Evolutionary conservation across 257 asterid species (phyloP), one percentile per base, ranked within the genome.

Genomic region (Buddleja alternifolia): DNA sequence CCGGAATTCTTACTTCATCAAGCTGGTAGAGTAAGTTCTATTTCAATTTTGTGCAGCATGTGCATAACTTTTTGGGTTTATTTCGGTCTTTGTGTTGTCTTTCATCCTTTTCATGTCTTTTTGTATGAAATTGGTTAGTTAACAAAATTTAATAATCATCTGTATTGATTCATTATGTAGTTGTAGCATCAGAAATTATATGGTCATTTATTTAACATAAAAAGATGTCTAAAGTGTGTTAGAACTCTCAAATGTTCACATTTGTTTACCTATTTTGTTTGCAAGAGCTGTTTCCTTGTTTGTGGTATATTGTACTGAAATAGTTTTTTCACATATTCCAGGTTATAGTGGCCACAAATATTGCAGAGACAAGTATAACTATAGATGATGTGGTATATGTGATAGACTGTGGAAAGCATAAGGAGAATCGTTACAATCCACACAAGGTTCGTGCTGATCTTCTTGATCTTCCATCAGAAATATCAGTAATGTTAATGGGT

Each of bases 321-420:
- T 24, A 52, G 5, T 7, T 19, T 41, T 46, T 76, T 21, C 57
- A 67, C 16, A 39, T 60, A 12, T 74, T 62, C 48, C 88, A 93
- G 99, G 97, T 93, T 77, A 90, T 93, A 74, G 76, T 88, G 44
- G 96, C 97, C 57, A 90, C 99, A 65, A 93, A 93, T 84, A 90
- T 93, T 80, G 99, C 99, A 50, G 99, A 93, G 82, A 90, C 99
- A 67, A 93, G 99, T 84, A 88, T 93, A 79, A 93, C 98, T 57
- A 90, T 93, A 74, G 98, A 93, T 75, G 99, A 90, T 56, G 85
- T 90, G 70, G 95, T 93, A 47, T 90, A 90, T 85, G 99, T 93
- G 82, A 87, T 93, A 24, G 99, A 93, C 77, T 75, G 88, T 77
- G 99, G 99, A 75, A 93, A 85, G 83, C 99, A 93, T 60, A 93